A percentile compares a stretch with the other conserved stretches of the same genome.
phyloP scores from a whole-genome alignment of 768 basidiomycete genomes.

The Asterophora lycoperdoides region DNA sequence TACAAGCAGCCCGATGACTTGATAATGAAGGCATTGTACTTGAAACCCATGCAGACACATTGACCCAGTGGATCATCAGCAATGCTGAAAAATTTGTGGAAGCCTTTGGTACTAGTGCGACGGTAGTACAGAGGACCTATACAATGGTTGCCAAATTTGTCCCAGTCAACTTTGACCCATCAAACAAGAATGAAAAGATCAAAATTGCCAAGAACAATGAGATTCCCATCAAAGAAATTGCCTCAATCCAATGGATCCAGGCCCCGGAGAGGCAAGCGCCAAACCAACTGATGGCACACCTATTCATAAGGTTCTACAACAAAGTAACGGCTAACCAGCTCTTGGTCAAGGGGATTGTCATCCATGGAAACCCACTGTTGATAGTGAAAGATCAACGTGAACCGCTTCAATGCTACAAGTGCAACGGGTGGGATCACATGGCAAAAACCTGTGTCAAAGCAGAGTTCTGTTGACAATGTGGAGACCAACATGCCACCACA shows the following conservation, averaged over 20 bases:
- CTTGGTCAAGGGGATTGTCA: background rate
- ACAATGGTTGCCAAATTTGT: background rate
- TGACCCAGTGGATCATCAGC: background rate
- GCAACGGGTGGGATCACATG: background rate
- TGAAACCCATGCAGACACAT: background rate
- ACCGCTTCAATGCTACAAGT: background rate
- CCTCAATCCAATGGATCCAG: background rate
- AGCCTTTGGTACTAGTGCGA: background rate
- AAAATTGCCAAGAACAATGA: background rate
- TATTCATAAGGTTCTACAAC: background rate
- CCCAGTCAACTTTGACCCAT: background rate
- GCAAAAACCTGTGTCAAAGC: slow-evolving; percentile 10
- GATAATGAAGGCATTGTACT: background rate
- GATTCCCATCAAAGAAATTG: background rate
- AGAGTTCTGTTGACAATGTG: slow-evolving; percentile 16
- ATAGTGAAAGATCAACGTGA: background rate
- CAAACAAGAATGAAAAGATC: background rate
- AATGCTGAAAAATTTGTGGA: background rate
- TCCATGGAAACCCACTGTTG: background rate
- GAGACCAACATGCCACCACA: background rate
- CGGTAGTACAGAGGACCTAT: background rate
- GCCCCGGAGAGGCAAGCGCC: background rate
- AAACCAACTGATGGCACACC: background rate
- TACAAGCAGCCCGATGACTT: background rate
- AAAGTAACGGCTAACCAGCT: background rate